phyloP scores from a whole-genome alignment of 2,329 filamentous ascomycete species.

The Aspergillus nomiae region DNA sequence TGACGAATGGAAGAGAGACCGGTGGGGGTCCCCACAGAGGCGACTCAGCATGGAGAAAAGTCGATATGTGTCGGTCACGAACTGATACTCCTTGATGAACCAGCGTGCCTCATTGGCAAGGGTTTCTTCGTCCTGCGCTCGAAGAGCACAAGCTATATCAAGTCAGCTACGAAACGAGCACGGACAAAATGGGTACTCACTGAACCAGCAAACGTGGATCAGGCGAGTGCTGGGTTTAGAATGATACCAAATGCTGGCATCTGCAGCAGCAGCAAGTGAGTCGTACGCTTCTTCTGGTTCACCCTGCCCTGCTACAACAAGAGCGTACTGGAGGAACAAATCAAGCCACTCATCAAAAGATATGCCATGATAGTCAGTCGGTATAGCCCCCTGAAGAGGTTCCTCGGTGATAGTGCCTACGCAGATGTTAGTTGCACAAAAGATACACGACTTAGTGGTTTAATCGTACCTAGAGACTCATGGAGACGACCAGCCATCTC shows the following conservation, averaged over 20 bases:
- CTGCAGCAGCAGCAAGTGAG: constrained; percentile 73
- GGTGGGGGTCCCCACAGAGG: constrained; percentile 67
- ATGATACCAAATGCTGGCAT: constrained; percentile 81
- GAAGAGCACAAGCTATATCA: constrained; percentile 72
- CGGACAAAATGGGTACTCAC: constrained; percentile 45
- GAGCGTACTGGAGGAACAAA: constrained; percentile 83
- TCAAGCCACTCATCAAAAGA: constrained; percentile 84
- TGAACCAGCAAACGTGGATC: constrained; percentile 76
- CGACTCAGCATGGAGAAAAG: constrained; percentile 79
- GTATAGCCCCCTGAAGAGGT: constrained; percentile 38
- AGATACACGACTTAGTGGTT: neutral
- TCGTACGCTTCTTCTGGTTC: constrained; percentile 74
- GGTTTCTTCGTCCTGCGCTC: constrained; percentile 75
- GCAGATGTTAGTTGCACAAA: constrained; percentile 15
- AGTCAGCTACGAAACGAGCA: constrained; percentile 7
- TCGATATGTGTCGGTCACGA: constrained; percentile 78
- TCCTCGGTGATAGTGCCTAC: constrained; percentile 29
- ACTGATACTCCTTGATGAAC: constrained; percentile 80
- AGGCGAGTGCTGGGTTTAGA: constrained; percentile 67
- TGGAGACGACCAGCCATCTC: constrained; percentile 49
- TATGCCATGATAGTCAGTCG: constrained; percentile 71
- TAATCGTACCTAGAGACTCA: constrained; percentile 39
- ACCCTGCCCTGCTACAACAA: constrained; percentile 70
- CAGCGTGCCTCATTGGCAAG: constrained; percentile 74
- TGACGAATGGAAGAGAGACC: constrained; percentile 70